Conservation (phyloP, 352 stramenopile species). For the Phytopythium montanum region DNA sequence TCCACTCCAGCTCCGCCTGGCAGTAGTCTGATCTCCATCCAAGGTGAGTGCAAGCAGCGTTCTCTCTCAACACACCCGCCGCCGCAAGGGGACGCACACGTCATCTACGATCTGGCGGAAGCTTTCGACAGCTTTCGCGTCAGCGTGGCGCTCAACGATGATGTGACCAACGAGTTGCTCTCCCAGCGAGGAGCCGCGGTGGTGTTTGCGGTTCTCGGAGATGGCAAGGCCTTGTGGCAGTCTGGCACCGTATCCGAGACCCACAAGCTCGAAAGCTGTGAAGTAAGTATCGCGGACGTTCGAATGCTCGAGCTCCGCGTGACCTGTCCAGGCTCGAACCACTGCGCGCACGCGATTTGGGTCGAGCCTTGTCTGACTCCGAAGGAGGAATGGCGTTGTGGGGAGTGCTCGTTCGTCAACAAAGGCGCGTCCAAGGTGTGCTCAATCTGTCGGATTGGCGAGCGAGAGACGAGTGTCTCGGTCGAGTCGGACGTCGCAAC, state of each 20-base stretch:
- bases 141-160: conserved; percentile 73
- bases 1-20: conserved; percentile 6
- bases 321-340: conserved; percentile 68
- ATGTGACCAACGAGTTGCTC: conserved; percentile 52
- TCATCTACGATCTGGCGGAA: conserved; percentile 77
- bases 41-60: conserved; percentile 60
- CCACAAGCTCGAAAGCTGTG: conserved; percentile 42
- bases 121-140: conserved; percentile 53
- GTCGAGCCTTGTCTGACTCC: conserved; percentile 67
- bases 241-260: conserved; percentile 53
- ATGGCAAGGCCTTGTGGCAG: conserved; percentile 69
- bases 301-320: conserved; percentile 77
- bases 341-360: conserved; percentile 78
- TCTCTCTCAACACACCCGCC: conserved; percentile 81
- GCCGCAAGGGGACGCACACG: conserved; percentile 61
- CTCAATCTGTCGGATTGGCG: conserved; percentile 37
- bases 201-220: conserved; percentile 67
- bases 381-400: conserved; percentile 71
- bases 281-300: conserved; percentile 50
- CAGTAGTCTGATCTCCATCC: conserved; percentile 44
- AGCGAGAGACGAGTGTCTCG: conserved; percentile 14
- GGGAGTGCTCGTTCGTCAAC: conserved; percentile 64
- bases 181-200: conserved; percentile 51
- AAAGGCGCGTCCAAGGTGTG: conserved; percentile 53
- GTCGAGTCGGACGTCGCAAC: neutral